Evolutionary conservation across 495 filamentous ascomycete species (phyloP).

Genomic region (Penicillium cinerascens): DNA sequence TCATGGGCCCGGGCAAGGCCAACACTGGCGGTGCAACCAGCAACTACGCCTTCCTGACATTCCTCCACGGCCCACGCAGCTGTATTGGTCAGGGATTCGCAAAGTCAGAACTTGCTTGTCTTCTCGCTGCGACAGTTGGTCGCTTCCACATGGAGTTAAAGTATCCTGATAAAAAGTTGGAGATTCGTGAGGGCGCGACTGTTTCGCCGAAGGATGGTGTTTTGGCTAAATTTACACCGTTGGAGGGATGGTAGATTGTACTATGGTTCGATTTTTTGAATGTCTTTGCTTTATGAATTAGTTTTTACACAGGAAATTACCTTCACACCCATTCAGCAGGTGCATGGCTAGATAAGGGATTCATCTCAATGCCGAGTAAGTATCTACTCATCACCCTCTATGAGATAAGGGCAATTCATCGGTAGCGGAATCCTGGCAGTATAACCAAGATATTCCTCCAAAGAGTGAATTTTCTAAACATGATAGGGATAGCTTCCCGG

Average conservation of each 20-base stretch:
- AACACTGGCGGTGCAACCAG: constrained; percentile 53
- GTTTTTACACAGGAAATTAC: too few relatives aligned
- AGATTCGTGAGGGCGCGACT: constrained; percentile 58
- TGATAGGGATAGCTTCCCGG: too few relatives aligned
- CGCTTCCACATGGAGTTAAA: constrained; percentile 62
- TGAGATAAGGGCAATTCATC: too few relatives aligned
- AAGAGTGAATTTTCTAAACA: too few relatives aligned
- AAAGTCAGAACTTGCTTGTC: constrained; percentile 74
- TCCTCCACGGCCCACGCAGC: constrained; percentile 74
- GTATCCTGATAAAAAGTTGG: constrained; percentile 56
- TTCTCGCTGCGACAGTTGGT: constrained; percentile 74
- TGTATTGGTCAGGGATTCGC: constrained; percentile 85
- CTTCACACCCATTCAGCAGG: too few relatives aligned
- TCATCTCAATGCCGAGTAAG: too few relatives aligned
- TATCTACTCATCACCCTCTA: too few relatives aligned
- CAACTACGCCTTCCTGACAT: constrained; percentile 77
- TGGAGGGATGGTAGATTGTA: constrained; percentile 61
- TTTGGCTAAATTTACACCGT: constrained; percentile 52
- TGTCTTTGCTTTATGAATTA: too few relatives aligned
- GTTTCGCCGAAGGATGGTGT: constrained; percentile 62
- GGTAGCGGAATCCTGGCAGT: not conserved
- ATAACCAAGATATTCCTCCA: not conserved
- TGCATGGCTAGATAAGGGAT: too few relatives aligned
- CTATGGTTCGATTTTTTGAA: not conserved
- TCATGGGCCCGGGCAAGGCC: constrained; percentile 53